Base-by-base conservation (phyloP, 805 yeast genomes). In the Hanseniaspora clermontiae region DNA sequence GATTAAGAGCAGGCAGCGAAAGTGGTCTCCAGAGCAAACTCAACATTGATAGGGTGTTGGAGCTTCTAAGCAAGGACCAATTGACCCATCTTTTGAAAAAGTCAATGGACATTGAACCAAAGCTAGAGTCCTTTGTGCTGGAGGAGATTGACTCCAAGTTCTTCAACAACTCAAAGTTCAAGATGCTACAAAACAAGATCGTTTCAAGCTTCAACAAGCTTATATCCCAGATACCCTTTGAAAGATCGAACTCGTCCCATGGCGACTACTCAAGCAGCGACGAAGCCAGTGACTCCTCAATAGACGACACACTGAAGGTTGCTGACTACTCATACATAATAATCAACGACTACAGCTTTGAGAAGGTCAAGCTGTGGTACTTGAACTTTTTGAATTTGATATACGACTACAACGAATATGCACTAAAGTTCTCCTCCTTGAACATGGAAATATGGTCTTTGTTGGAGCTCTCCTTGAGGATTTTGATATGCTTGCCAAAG, bases 331-430 rank as follows among this genome's bases (percentile, higher is more conserved):
- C 57, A 9, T 15, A 15, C 27, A 53, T 53, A 17, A 19, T 27
- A 1, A 32, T 53, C 11, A 66, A 67, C 58, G 72, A 68, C 51
- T 69, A 69, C 58, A 65, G 71, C n/a, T 68, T 69, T 60, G 67
- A 65, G 31, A 63, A 71, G 46, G 60, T 69, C 59, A 69, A 68
- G 46, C 62, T 68, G 6, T 55, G 47, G 17, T 63, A 68, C 15
- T 47, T 68, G 47, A 70, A 69, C 45, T 67, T 67, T 57, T 59
- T 68, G 45, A 66, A 69, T 60, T 67, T 70, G 54, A 58, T 66
- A 27, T 64, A 66, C 27, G 72, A 69, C 55, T 68, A 64, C 37
- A 58, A 66, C 34, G 50, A 46, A 20, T 51, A 55, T 49, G 52
- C 58, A 14, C 31, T 55, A 17, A 43, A 49, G 24, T 37, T 34